Conservation (phyloP, 2,329 filamentous ascomycete genomes). For the Fonsecaea monophora region DNA sequence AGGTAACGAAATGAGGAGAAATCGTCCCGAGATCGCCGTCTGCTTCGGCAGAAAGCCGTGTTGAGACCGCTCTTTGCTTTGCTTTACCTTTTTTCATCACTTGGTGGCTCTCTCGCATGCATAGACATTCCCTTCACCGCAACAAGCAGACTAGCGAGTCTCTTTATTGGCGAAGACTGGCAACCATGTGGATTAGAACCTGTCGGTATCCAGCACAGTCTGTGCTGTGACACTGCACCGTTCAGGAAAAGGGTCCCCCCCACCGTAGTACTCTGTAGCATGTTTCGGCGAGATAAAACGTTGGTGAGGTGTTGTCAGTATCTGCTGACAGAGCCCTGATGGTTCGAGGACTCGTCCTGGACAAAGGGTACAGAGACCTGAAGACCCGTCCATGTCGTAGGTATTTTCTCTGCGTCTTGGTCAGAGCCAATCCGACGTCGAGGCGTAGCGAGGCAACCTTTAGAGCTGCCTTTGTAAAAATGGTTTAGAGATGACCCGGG, state of each 20-base stretch:
- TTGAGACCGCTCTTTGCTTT: neutral
- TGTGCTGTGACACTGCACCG: neutral
- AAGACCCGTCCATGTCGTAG: neutral
- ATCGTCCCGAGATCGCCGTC: slow-evolving; percentile 1
- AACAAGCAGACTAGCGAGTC: neutral
- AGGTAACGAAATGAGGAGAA: neutral
- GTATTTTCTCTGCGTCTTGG: neutral
- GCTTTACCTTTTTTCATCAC: neutral
- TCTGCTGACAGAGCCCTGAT: neutral
- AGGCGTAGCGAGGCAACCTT: neutral
- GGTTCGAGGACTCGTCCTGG: neutral
- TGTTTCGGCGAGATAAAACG: neutral
- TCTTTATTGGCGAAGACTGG: neutral
- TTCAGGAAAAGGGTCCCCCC: neutral
- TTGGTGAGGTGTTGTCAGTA: neutral
- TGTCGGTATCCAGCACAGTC: neutral
- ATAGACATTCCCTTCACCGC: neutral
- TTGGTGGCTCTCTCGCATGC: neutral
- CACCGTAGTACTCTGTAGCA: neutral
- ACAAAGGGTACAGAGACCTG: neutral
- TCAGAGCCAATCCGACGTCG: neutral
- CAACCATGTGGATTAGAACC: neutral
- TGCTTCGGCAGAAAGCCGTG: neutral
- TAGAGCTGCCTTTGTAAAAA: neutral
- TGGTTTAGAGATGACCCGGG: neutral